Evolutionary conservation across 768 basidiomycete genomes (phyloP), one percentile per base, ranked within the genome.

Genomic region (Amanita subjunquillea): DNA sequence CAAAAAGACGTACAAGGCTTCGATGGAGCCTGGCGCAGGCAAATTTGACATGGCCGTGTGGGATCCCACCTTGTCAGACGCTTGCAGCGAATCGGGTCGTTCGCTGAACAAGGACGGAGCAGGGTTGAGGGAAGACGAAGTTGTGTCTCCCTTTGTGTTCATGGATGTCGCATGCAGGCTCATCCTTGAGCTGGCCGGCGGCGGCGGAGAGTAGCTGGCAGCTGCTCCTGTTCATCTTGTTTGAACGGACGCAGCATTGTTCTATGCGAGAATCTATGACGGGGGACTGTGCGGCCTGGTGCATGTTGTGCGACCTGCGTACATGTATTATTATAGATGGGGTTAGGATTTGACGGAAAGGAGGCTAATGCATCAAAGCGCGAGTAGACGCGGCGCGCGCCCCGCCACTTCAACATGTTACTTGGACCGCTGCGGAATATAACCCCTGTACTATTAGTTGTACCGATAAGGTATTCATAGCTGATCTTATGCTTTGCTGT

Each of bases 121-220:
- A 60, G 40, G 56, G 63, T 6, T 29, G 10, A 67, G 63, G 60
- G 76, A 85, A 50, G 84, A 87, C 60, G 84, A 83, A 51, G 74
- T 88, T 17, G 76, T 87, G 23, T 83, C 82, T 49, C 96, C 96
- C 9, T 98, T 91, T 68, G 80, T 96, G 55, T 99, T 99, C 67
- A 87, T 98, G 80, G 95, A 99, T 66, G 83, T 94, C 29, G 91
- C 96, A 4, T 96, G 92, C 65, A 74, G 85, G 58, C 75, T 98
- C 61, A 98, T 98, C 60, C 77, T 96, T 45, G 93, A 97, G 72
- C 75, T 98, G 58, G 95, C 94, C 23, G 88, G 88, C 44, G 34
- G 34, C 13, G 73, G 69, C 8, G 65, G 70, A 15, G 71, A 71
- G 58, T 65, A 59, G 22, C 53, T 12, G 13, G 36, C 34, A 30